Evolutionary conservation across 305 asterid species (phyloP).

Genomic region (Coffea humblotiana): DNA sequence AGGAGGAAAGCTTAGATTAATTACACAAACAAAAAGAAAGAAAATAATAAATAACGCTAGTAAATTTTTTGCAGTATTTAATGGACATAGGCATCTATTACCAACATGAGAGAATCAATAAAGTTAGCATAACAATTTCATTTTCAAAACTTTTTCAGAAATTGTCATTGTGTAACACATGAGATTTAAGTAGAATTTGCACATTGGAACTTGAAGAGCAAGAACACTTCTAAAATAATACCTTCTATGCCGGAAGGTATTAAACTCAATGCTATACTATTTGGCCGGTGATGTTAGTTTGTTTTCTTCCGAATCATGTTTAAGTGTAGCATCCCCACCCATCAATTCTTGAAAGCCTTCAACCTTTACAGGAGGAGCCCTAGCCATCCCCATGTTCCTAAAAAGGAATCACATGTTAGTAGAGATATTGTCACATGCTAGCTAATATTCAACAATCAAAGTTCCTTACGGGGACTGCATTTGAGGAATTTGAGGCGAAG

Average conservation of each 20-base stretch:
- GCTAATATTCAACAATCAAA: slow-evolving; percentile 1
- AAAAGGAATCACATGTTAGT: slow-evolving; percentile 10
- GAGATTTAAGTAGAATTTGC: neutral
- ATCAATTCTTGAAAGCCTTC: slow-evolving; percentile 98
- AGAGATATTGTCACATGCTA: neutral
- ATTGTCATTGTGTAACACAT: neutral
- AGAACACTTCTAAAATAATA: too few relatives aligned
- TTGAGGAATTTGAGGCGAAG: slow-evolving; percentile 73
- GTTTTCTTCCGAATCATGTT: slow-evolving; percentile 83
- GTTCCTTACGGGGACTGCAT: slow-evolving; percentile 71
- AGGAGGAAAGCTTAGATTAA: neutral
- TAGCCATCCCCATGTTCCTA: slow-evolving; percentile 74
- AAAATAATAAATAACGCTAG: too few relatives aligned
- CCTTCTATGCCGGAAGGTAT: neutral
- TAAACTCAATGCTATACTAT: slow-evolving; percentile 23
- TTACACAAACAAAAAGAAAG: too few relatives aligned
- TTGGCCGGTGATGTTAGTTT: slow-evolving; percentile 75
- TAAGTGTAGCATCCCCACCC: slow-evolving; percentile 85
- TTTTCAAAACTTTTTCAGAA: neutral
- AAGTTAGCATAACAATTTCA: neutral
- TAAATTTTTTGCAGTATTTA: neutral
- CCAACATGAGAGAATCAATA: neutral
- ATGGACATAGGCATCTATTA: neutral
- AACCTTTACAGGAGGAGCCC: slow-evolving; percentile 98
- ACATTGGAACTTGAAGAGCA: neutral